Percentiles rank a stretch among this genome's conserved stretches.
Conservation (phyloP, 1,284 basidiomycete species). For the Ganoderma resinaceum region DNA sequence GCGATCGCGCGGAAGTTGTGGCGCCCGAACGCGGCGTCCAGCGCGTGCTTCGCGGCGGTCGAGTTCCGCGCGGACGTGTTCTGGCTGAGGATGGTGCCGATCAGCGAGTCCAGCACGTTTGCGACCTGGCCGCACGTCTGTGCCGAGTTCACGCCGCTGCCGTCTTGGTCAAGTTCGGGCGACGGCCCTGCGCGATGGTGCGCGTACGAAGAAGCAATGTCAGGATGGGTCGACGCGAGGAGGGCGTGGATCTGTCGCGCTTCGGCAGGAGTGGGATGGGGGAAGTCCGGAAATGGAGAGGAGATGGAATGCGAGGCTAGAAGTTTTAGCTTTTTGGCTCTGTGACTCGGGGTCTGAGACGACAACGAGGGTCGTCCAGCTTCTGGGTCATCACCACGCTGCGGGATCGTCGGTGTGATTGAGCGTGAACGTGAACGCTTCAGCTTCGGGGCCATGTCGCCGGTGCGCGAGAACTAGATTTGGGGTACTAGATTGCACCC, state of each 20-base stretch:
- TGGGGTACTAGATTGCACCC: background rate
- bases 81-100: conserved; percentile 78
- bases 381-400: conserved; percentile 14
- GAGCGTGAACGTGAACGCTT: conserved; percentile 37
- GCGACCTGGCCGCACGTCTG: conserved; percentile 62
- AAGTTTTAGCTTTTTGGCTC: conserved; percentile 59
- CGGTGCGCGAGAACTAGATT: conserved; percentile 2
- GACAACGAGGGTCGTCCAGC: conserved; percentile 1
- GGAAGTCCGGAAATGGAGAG: conserved; percentile 64
- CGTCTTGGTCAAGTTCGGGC: conserved; percentile 16
- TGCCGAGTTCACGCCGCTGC: conserved; percentile 49
- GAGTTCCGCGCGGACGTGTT: conserved; percentile 75
- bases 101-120: conserved; percentile 74
- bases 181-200: conserved; percentile 15
- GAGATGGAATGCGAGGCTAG: conserved; percentile 49
- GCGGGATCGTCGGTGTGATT: conserved; percentile 14
- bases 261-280: conserved; percentile 57
- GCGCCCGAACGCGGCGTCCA: conserved; percentile 66
- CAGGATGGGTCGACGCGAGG: conserved; percentile 44
- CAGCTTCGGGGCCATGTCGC: conserved; percentile 30
- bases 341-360: conserved; percentile 23
- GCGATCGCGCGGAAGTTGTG: conserved; percentile 70
- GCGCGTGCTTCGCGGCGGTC: conserved; percentile 63
- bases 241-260: conserved; percentile 55
- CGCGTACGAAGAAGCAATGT: conserved; percentile 30